These are phyloP conservation scores for Parmelia sp. DNA, from an alignment of 495 filamentous ascomycete species.

Conservation along the genomic window DNA sequence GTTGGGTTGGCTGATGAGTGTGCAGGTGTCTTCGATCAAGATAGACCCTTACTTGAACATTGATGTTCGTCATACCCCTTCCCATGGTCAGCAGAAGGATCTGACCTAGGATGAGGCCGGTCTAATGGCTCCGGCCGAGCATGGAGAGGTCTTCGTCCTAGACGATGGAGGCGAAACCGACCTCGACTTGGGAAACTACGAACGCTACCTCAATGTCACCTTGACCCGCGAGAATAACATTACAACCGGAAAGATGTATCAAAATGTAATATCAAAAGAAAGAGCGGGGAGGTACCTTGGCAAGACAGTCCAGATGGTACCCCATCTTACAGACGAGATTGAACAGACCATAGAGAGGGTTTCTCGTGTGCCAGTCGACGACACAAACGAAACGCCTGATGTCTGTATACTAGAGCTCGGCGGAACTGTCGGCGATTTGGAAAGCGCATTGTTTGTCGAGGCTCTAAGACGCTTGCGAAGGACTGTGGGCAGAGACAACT, in stretches of 20 bases:
- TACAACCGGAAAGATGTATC: constrained; percentile 93
- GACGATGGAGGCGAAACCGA: constrained; percentile 79
- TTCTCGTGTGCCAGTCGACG: constrained; percentile 79
- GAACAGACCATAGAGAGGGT: constrained; percentile 91
- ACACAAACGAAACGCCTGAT: constrained; percentile 73
- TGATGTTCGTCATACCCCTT: constrained; percentile 39
- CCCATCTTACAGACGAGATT: constrained; percentile 83
- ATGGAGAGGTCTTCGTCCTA: constrained; percentile 69
- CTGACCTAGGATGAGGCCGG: constrained; percentile 48
- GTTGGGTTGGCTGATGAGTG: constrained; percentile 28
- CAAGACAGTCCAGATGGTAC: constrained; percentile 88
- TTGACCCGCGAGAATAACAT: constrained; percentile 80
- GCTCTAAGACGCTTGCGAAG: constrained; percentile 71
- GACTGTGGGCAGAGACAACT: constrained; percentile 65
- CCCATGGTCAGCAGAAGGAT: not conserved
- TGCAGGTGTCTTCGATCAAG: constrained; percentile 58
- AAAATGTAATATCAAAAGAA: constrained; percentile 75
- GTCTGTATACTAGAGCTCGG: constrained; percentile 74
- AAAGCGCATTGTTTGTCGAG: constrained; percentile 84
- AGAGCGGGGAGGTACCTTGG: constrained; percentile 81
- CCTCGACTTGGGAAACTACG: constrained; percentile 94
- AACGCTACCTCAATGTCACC: constrained; percentile 68
- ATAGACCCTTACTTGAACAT: constrained; percentile 80
- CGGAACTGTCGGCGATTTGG: constrained; percentile 84
- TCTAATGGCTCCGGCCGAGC: constrained; percentile 61